These are phyloP conservation scores for Panaeolus cyanescens DNA, from an alignment of 768 basidiomycete genomes.

Conservation along the genomic window DNA sequence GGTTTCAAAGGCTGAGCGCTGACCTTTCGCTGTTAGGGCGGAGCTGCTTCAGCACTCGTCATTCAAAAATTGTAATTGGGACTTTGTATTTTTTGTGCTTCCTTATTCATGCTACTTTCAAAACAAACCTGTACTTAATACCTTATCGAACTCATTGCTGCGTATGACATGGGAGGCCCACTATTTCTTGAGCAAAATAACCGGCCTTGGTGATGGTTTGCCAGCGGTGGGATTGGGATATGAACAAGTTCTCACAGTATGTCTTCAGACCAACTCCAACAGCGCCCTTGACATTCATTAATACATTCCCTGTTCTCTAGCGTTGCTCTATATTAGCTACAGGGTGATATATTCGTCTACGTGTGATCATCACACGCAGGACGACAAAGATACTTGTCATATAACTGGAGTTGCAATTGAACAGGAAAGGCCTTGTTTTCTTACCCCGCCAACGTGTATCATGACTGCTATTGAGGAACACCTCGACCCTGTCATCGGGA, in stretches of 20 bases:
- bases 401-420: slow-evolving; percentile 9
- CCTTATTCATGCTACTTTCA: neutral
- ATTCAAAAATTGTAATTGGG: slow-evolving; percentile 79
- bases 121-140: neutral
- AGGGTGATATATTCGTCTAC: slow-evolving; percentile 6
- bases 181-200: neutral
- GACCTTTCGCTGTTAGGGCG: slow-evolving; percentile 58
- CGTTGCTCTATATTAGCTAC: slow-evolving; percentile 10
- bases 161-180: neutral
- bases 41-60: slow-evolving; percentile 89
- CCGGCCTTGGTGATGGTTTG: slow-evolving; percentile 10
- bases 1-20: slow-evolving; percentile 10
- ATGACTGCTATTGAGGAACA: slow-evolving; percentile 18
- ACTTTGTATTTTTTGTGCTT: slow-evolving; percentile 1
- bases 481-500: slow-evolving; percentile 17
- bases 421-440: neutral
- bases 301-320: slow-evolving; percentile 6
- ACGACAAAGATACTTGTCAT: slow-evolving; percentile 1
- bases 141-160: neutral
- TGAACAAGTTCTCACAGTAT: slow-evolving; percentile 19
- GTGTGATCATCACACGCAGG: neutral
- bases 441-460: slow-evolving; percentile 11
- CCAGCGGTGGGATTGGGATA: slow-evolving; percentile 8
- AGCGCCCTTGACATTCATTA: neutral
- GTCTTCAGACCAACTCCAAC: slow-evolving; percentile 10